Evolutionary conservation across 352 stramenopile species (phyloP), one percentile per base, ranked within the genome.

Genomic region (Nothophytophthora sp.): DNA sequence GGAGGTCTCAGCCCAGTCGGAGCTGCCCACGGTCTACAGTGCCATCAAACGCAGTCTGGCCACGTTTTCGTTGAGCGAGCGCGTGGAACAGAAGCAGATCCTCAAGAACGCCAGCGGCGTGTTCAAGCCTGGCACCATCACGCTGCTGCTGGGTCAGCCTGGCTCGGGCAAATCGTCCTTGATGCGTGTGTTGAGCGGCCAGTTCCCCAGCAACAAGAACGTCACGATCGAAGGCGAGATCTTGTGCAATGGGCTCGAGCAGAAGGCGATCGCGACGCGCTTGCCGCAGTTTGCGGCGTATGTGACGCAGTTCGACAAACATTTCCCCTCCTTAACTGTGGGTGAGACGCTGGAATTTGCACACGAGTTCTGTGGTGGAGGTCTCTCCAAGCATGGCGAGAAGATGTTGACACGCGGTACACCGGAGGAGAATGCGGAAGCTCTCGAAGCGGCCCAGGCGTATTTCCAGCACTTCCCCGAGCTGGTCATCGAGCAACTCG

Each of bases 341-440:
- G 32, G 45, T 3, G 69, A 79, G 47, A 76, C 69, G 24, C 50
- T 79, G 4, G 50, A 70, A 35, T 76, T 76, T 63, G 67, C 90
- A 9, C 83, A 91, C 52, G 76, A 92, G 44, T 95, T 82, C 51
- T 82, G 78, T 20, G 70, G 54, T 29, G 50, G 56, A n/a, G 50
- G 51, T 3, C n/a, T 70, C 8, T 52, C 60, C 11, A 42, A 50
- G 42, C 37, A 34, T 72, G 51, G 37, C 5, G 68, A 70, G 44
- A 60, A 87, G 4, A 51, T 70, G 64, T 60, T 93, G 15, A 60
- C 39, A 1, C 55, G 62, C 5, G 59, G 44, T 70, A 39, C 64
- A 63, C n/a, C 52, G 0, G 46, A 68, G 16, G 62, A 73, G 35
- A 59, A 67, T 15, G 32, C 48, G 39, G 44, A 33, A 20, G 76